phyloP scores from a whole-genome alignment of 73 alveolate species.

The Symbiodinium natans region DNA sequence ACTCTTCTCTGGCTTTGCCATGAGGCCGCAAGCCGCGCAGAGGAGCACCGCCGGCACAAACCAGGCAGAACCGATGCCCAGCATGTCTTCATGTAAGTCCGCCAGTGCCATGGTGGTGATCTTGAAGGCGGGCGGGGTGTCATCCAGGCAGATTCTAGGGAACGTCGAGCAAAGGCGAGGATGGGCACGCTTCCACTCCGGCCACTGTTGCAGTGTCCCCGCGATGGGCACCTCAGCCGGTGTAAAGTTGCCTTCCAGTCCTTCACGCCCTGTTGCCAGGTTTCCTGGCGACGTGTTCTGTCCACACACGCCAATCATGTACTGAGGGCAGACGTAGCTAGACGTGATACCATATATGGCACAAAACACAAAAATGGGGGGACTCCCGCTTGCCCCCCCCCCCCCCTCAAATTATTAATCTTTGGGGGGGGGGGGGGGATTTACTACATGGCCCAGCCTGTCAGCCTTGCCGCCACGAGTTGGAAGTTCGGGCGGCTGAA shows the following conservation, averaged over 20 bases:
- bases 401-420: too few relatives aligned
- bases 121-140: not conserved
- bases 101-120: not conserved
- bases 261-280: too few relatives aligned
- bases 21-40: not conserved
- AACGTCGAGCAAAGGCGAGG: not conserved
- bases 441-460: too few relatives aligned
- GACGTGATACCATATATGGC: too few relatives aligned
- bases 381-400: too few relatives aligned
- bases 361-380: too few relatives aligned
- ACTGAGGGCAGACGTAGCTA: too few relatives aligned
- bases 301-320: too few relatives aligned
- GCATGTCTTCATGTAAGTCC: not conserved
- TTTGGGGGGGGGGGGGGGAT: too few relatives aligned
- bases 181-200: not conserved
- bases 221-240: not conserved
- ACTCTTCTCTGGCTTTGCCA: not conserved
- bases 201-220: slow-evolving; percentile 1
- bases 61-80: not conserved
- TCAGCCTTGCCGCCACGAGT: not conserved
- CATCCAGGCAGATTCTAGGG: too few relatives aligned
- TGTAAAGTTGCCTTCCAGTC: too few relatives aligned
- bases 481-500: not conserved
- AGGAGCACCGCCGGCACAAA: not conserved
- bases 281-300: too few relatives aligned